Evolutionary conservation across 371 early-diverging fungal species (phyloP).

Genomic region (Vittaforma corneae): DNA sequence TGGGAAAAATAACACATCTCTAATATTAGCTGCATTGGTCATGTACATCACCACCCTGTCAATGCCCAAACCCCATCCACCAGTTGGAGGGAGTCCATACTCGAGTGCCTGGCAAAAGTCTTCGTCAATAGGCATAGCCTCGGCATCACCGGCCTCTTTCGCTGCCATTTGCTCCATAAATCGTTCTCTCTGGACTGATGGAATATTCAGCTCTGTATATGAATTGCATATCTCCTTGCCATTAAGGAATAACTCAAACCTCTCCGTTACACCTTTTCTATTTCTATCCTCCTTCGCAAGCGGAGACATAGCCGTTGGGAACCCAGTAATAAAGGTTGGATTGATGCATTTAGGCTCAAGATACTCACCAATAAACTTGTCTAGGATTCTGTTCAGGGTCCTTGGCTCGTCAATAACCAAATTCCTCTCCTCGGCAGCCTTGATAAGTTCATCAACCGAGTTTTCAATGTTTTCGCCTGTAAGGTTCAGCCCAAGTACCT

Average conservation of each 20-base stretch:
- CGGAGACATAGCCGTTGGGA: slow-evolving; percentile 96
- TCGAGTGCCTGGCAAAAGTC: slow-evolving; percentile 88
- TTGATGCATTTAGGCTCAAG: slow-evolving; percentile 81
- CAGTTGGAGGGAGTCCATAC: slow-evolving; percentile 95
- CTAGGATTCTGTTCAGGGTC: slow-evolving; percentile 82
- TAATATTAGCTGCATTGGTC: slow-evolving; percentile 91
- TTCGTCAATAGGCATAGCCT: slow-evolving; percentile 94
- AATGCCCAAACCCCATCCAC: slow-evolving; percentile 91
- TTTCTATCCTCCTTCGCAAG: slow-evolving; percentile 91
- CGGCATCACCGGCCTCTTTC: slow-evolving; percentile 94
- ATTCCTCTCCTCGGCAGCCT: slow-evolving; percentile 75
- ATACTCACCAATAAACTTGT: slow-evolving; percentile 92
- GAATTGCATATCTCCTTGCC: slow-evolving; percentile 96
- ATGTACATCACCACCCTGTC: slow-evolving; percentile 96
- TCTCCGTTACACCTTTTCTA: slow-evolving; percentile 79
- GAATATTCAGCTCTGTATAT: slow-evolving; percentile 95
- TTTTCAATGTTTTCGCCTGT: slow-evolving; percentile 69
- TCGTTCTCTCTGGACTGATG: slow-evolving; percentile 82
- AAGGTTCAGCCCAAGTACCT: slow-evolving; percentile 73
- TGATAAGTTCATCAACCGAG: slow-evolving; percentile 71
- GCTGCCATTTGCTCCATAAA: slow-evolving; percentile 89
- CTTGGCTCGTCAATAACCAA: slow-evolving; percentile 84
- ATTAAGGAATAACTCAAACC: slow-evolving; percentile 95
- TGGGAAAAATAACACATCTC: slow-evolving; percentile 90
- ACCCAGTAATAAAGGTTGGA: slow-evolving; percentile 90